These are phyloP conservation scores for Talinum fruticosum DNA, from an alignment of 148 eudicot genomes.

Conservation along the genomic window DNA sequence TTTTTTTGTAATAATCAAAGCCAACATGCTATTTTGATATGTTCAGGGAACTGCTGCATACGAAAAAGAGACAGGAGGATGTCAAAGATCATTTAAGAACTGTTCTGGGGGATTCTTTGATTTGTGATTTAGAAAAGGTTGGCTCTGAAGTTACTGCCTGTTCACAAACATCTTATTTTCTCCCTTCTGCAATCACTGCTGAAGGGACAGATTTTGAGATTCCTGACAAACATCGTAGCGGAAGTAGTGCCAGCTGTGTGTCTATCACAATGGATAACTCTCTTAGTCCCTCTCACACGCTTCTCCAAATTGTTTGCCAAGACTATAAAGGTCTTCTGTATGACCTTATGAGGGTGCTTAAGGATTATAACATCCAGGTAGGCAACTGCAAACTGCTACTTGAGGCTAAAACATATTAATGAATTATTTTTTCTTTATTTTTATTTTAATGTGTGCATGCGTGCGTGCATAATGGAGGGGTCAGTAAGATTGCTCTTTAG, in stretches of 20 bases:
- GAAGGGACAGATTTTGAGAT: slow-evolving; percentile 35
- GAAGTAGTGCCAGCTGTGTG: slow-evolving; percentile 16
- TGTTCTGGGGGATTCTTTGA: slow-evolving; percentile 34
- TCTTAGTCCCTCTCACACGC: slow-evolving; percentile 85
- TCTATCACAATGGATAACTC: slow-evolving; percentile 61
- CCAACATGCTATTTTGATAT: background rate
- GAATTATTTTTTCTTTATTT: too few species aligned
- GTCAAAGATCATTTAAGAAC: slow-evolving; percentile 32
- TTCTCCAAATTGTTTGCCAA: slow-evolving; percentile 73
- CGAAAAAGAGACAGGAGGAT: slow-evolving; percentile 54
- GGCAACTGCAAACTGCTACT: background rate
- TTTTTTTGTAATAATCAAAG: background rate
- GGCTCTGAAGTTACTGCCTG: slow-evolving; percentile 42
- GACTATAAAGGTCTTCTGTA: slow-evolving; percentile 89
- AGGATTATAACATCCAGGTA: slow-evolving; percentile 75
- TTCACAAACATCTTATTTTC: slow-evolving; percentile 42
- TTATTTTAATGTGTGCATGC: too few species aligned
- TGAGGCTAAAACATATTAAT: background rate
- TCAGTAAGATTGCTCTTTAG: too few species aligned
- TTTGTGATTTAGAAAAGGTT: slow-evolving; percentile 52
- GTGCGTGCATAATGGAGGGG: too few species aligned
- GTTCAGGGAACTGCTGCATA: slow-evolving; percentile 74
- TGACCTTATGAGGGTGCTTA: slow-evolving; percentile 82
- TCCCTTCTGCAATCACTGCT: slow-evolving; percentile 43
- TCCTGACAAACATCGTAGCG: slow-evolving; percentile 25